Conservation (phyloP, 768 basidiomycete genomes). For the Rhodosporidiobolus odoratus region DNA sequence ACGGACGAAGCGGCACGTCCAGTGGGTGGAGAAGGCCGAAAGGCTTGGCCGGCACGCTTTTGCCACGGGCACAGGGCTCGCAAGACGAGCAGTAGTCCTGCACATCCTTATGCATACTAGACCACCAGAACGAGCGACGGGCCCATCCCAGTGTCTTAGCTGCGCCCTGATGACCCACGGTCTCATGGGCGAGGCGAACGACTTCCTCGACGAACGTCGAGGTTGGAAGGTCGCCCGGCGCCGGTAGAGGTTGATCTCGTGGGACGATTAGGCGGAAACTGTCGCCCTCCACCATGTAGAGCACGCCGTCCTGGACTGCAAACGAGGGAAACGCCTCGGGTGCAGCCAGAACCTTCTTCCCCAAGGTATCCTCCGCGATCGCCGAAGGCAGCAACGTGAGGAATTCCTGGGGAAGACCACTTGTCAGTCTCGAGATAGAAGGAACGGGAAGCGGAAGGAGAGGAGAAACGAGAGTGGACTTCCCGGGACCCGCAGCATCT, state of each 20-base stretch:
- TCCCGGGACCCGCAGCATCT: too few relatives aligned
- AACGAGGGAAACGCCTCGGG: background rate
- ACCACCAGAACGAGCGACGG: constrained; percentile 13
- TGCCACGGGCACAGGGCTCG: constrained; percentile 14
- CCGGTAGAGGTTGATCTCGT: too few relatives aligned
- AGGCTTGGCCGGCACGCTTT: background rate
- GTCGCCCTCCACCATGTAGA: background rate
- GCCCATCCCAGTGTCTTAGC: background rate
- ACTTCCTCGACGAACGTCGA: background rate
- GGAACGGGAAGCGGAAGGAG: background rate
- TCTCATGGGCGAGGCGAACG: background rate
- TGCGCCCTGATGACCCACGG: constrained; percentile 7
- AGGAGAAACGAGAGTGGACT: background rate
- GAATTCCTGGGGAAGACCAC: background rate
- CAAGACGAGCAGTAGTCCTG: background rate
- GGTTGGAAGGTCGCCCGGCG: too few relatives aligned
- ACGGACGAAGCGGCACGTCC: background rate
- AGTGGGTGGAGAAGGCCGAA: constrained; percentile 15
- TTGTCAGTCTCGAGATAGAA: background rate
- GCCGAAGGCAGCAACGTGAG: background rate
- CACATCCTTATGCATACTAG: constrained; percentile 1
- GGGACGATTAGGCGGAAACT: background rate
- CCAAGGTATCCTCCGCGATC: background rate
- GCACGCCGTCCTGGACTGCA: background rate
- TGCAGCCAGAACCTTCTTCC: background rate